Evolutionary conservation across 192 early-diverging fungal species (phyloP), one percentile per base, ranked within the genome.

Genomic region (Coemansia reversa): DNA sequence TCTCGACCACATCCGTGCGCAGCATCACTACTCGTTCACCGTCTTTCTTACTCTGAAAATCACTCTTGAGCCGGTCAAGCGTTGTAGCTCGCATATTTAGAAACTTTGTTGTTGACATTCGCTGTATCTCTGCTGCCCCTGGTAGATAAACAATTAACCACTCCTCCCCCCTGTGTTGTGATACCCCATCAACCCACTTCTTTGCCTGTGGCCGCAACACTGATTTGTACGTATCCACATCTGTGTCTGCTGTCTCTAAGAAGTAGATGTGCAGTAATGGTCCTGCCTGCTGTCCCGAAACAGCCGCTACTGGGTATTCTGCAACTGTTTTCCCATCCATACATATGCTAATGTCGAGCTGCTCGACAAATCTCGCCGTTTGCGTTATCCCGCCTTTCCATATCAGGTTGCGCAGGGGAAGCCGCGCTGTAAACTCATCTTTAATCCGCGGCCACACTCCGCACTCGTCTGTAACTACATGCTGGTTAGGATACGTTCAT

Each of bases 81-180:
- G 95, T 89, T 1, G 90, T 85, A 0, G 86, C 66, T n/a, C 87
- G 65, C 89, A 72, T 76, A 62, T 60, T 71, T 29, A 90, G 75
- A 62, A 88, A 89, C 47, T 73, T 75, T 51, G 51, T 28, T 0
- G 75, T 55, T 3, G 62, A 42, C 61, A 84, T 74, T 16, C 82
- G 75, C 61, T 86, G 81, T 18, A 75, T 69, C 39, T 83, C 80
- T 27, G 82, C 84, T 8, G 77, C 74, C 45, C 76, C 83, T 30
- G 88, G 82, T 12, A 92, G 81, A 67, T 90, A 89, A 32, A 94
- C 83, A 56, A 98, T 89, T 29, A 95, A 72, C 92, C 95, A 96
- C 67, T 93, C 92, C 68, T 95, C 92, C 69, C 72, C 67, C 39
- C 61, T 60, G 9, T 64, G 61, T 32, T 63, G 65, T 25, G 61